Base-by-base conservation (phyloP, 129 eudicot species). In the Lactuca sativa region DNA sequence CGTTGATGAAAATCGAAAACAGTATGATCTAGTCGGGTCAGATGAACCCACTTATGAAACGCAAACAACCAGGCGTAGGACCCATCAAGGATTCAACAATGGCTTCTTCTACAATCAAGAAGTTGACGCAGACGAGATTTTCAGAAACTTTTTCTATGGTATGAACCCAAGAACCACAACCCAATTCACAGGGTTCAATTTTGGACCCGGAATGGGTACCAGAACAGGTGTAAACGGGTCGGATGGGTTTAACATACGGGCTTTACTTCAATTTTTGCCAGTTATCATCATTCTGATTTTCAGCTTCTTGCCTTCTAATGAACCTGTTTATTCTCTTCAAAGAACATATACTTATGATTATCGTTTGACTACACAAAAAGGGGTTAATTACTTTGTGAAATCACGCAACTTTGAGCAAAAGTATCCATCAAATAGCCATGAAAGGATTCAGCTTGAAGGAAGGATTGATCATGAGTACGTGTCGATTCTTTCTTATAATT, bases 131-230 rank as follows among this genome's bases (percentile, higher is more conserved):
- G 96, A 90, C 2, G 96, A 86, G 76, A 86, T 90, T 10, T 90
- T 90, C 63, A 84, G 96, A 75, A 90, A 86, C 73, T 90, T 90
- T 73, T 90, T 90, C 76, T 90, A 80, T 15, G 96, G 96, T 25
- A 89, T 77, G 96, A 70, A 84, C 66, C 84, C 76, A 4, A 70
- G 83, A 17, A 72, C 88, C 2, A 34, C 80, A 6, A 82, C 86
- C 0, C 91, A 86, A 72, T 89, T 89, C 69, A 64, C 73, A 8
- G 91, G 92, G 41, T 86, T 89, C 60, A 59, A 71, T 52, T 89
- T 86, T 66, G 90, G 93, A 21, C 57, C 82, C 0, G 90, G 88
- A 13, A 74, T 77, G 69, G 73, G 91, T 54, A 76, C 76, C 6
- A 74, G 90, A 64, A 71, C 72, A 11, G 83, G 74, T 47, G 77